Evolutionary conservation across 768 basidiomycete species (phyloP).

Genomic region (Agrocybe chaxingu): DNA sequence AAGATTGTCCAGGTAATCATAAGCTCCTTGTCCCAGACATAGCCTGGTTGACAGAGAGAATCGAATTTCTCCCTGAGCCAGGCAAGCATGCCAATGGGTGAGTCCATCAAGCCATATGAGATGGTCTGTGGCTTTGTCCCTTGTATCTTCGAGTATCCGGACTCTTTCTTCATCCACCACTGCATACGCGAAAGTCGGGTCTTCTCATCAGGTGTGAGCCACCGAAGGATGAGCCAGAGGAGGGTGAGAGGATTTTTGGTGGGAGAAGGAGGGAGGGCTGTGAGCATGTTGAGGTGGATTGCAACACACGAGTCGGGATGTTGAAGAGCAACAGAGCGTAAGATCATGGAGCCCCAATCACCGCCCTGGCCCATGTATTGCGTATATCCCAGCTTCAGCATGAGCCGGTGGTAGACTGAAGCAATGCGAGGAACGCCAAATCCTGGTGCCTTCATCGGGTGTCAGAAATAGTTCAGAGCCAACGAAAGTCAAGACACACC

Average conservation of each 20-base stretch:
- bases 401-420: constrained; percentile 29
- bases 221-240: constrained; percentile 23
- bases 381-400: constrained; percentile 27
- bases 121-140: constrained; percentile 43
- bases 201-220: constrained; percentile 30
- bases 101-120: constrained; percentile 45
- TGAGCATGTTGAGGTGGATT: constrained; percentile 26
- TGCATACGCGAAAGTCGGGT: constrained; percentile 23
- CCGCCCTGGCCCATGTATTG: constrained; percentile 30
- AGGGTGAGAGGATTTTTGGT: constrained; percentile 19
- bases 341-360: constrained; percentile 29
- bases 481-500: constrained; percentile 9
- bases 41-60: constrained; percentile 16
- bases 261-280: constrained; percentile 21
- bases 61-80: constrained; percentile 45
- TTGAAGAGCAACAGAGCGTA: constrained; percentile 22
- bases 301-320: constrained; percentile 23
- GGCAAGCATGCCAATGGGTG: constrained; percentile 45
- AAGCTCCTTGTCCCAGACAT: constrained; percentile 25
- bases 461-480: background rate
- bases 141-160: constrained; percentile 35
- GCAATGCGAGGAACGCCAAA: constrained; percentile 22
- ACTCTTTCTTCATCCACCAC: constrained; percentile 26
- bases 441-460: constrained; percentile 18
- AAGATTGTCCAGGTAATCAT: constrained; percentile 38